Percentiles rank a stretch among this genome's conserved stretches.
Evolutionary conservation across 495 filamentous ascomycete species (phyloP).

Genomic region (Lichenothelia convexa): DNA sequence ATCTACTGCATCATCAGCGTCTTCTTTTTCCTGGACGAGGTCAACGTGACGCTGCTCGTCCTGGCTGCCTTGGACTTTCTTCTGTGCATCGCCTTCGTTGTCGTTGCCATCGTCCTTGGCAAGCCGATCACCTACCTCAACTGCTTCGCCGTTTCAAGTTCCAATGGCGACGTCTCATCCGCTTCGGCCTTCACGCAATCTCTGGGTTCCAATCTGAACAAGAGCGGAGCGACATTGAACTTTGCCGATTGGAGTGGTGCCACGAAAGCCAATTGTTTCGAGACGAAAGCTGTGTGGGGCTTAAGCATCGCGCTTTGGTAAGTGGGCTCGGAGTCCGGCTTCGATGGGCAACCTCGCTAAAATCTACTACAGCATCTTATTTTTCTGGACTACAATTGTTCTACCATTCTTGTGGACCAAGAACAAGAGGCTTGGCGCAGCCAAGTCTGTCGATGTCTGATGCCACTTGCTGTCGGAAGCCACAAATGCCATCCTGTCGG

Average conservation of each 20-base stretch:
- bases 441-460: too few species aligned
- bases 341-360: neutral
- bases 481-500: too few species aligned
- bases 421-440: constrained; percentile 20
- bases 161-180: constrained; percentile 13
- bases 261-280: constrained; percentile 54
- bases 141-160: constrained; percentile 38
- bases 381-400: constrained; percentile 17
- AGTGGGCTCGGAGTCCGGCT: constrained; percentile 10
- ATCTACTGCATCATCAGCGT: constrained; percentile 59
- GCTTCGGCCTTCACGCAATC: constrained; percentile 22
- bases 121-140: constrained; percentile 64
- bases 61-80: constrained; percentile 44
- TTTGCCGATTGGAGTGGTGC: constrained; percentile 44
- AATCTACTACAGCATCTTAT: constrained; percentile 17
- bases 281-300: constrained; percentile 84
- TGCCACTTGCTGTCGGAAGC: too few species aligned
- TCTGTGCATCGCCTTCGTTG: constrained; percentile 51
- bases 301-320: constrained; percentile 64
- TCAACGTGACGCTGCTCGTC: constrained; percentile 51
- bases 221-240: constrained; percentile 23
- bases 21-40: constrained; percentile 56
- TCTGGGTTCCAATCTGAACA: constrained; percentile 24
- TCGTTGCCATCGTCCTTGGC: constrained; percentile 54
- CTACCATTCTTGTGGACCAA: constrained; percentile 23